These are phyloP conservation scores for Aspergillus aculeatus DNA, from an alignment of 2,329 filamentous ascomycete genomes.

Conservation along the genomic window DNA sequence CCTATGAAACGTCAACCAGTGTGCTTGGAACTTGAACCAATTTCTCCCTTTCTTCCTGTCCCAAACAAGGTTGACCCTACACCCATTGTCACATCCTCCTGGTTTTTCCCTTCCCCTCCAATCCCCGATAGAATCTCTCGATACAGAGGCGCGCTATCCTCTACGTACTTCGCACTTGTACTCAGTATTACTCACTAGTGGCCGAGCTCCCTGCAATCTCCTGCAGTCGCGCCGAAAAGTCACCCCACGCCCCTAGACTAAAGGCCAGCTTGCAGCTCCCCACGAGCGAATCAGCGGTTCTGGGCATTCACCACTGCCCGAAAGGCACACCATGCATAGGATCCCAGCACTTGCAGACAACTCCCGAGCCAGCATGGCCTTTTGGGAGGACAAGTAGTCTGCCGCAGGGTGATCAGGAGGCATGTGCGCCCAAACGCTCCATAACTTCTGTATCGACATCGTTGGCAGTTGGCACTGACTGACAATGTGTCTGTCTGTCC, in stretches of 20 bases:
- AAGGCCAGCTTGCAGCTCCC: slow-evolving; percentile 14
- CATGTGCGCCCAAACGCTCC: neutral
- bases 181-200: neutral
- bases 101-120: neutral
- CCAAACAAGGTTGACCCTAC: neutral
- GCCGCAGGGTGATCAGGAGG: neutral
- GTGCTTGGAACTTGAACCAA: neutral
- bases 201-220: slow-evolving; percentile 12
- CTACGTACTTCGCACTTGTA: neutral
- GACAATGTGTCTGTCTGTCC: neutral
- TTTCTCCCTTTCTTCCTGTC: neutral
- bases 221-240: slow-evolving; percentile 8
- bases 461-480: neutral
- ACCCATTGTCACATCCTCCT: neutral
- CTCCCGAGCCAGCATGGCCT: neutral
- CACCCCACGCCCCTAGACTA: slow-evolving; percentile 10
- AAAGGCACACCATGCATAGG: neutral
- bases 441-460: neutral
- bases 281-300: slow-evolving; percentile 4
- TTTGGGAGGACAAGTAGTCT: neutral
- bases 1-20: neutral
- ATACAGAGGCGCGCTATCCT: neutral
- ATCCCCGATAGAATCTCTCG: neutral
- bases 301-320: neutral
- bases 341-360: neutral